Conservation (phyloP, 148 eudicot genomes). For the Rheum nobile region DNA sequence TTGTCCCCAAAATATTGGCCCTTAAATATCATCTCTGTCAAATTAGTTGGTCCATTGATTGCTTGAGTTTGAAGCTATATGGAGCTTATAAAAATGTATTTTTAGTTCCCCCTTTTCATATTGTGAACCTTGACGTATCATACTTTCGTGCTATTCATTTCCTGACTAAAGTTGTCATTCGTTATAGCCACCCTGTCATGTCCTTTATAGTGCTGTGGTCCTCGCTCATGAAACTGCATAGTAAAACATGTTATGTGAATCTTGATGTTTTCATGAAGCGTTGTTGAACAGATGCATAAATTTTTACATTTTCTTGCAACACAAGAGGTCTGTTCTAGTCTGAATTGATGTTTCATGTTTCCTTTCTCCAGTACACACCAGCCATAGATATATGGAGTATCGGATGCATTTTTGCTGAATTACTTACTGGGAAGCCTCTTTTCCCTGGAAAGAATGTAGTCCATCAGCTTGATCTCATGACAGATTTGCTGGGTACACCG, state of each 20-base stretch:
- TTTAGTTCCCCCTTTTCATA: background rate
- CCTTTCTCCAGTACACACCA: conserved; percentile 64
- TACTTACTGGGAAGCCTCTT: conserved; percentile 81
- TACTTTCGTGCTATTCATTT: background rate
- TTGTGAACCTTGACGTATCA: background rate
- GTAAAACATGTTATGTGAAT: background rate
- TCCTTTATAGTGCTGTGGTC: background rate
- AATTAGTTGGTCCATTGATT: background rate
- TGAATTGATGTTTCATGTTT: background rate
- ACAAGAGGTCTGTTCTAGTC: too few relatives aligned
- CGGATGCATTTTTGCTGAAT: conserved; percentile 90
- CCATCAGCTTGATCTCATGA: conserved; percentile 86
- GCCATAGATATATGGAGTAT: conserved; percentile 95
- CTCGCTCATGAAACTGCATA: background rate
- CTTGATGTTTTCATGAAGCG: background rate
- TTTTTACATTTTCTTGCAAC: background rate
- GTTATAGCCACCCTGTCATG: background rate
- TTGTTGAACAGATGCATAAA: background rate
- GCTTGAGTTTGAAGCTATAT: background rate
- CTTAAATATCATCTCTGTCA: background rate
- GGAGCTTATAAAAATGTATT: background rate
- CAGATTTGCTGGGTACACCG: conserved; percentile 77
- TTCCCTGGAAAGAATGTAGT: conserved; percentile 93
- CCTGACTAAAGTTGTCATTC: background rate
- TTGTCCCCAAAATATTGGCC: background rate